Base-by-base conservation (phyloP, 208 protist genomes). In the Crithidia acanthocephali region DNA sequence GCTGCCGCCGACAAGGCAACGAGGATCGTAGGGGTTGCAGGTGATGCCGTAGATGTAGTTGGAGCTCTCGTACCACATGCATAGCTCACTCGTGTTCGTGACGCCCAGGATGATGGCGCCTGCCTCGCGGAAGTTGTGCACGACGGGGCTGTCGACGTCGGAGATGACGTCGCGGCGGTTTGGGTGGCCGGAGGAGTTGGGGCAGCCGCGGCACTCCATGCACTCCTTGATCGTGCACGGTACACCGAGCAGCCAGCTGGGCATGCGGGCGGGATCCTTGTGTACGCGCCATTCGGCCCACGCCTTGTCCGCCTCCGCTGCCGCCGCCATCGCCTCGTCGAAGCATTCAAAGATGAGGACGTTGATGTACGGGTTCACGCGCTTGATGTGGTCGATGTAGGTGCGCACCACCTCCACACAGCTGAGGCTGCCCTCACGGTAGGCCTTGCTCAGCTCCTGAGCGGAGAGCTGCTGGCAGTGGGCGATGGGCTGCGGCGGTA, bases 31-130 rank as follows among this genome's bases (percentile, higher is more conserved):
- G 16, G 93, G 90, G 81, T 97, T 97, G 77, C 85, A 91, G 52
- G 83, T 88, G 74, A 93, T 93, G 68, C 93, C 93, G 81, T 95
- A 95, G 48, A 92, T 76, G 75, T 94, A 85, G 78, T 97, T 97
- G 67, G 77, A 90, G 72, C 87, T 95, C 75, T 97, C 90, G 48
- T 89, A 92, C 87, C 90, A 94, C 88, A 96, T 95, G 79, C 89
- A 93, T 25, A 94, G 74, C 78, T 95, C 91, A 67, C 84, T 88
- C 22, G 86, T 94, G 86, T 97, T 97, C 9, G 93, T 97, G 33
- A 94, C 88, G 23, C 91, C 93, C 60, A 97, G 86, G 65, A 97
- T 94, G 63, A 97, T 76, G n/a, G 91, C 91, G 42, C 93, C 93
- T n/a, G 93, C 88, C 25, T 85, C 85, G 50, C 87, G 81, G 60